A percentile compares a stretch with the other conserved stretches of the same genome.
Evolutionary conservation across 345 rosid genomes (phyloP).

Genomic region (Diplotaxis tenuifolia): DNA sequence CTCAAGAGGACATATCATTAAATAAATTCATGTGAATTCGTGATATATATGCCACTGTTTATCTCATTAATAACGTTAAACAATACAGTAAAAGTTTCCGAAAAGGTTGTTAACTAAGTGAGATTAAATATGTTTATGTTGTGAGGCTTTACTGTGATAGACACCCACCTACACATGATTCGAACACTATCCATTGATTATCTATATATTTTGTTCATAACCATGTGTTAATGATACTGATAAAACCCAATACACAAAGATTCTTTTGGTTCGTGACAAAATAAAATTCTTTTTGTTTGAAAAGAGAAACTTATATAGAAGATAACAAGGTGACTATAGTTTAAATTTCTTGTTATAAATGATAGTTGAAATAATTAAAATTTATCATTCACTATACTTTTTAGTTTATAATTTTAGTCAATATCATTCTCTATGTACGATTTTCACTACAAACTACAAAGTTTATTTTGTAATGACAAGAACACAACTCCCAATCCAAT

Average conservation of each 20-base stretch:
- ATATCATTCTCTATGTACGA: background rate
- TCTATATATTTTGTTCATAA: background rate
- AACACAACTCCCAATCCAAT: conserved; percentile 27
- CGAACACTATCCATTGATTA: background rate
- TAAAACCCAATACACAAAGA: background rate
- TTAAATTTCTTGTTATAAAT: background rate
- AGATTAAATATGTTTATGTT: background rate
- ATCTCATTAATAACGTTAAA: conserved; percentile 3
- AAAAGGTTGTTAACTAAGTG: conserved; percentile 2
- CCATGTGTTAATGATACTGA: background rate
- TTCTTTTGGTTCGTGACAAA: background rate
- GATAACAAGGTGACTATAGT: background rate
- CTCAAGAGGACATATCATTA: conserved; percentile 24
- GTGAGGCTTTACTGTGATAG: background rate
- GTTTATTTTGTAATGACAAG: background rate
- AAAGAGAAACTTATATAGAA: background rate
- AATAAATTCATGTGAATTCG: conserved; percentile 33
- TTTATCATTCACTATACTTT: no score
- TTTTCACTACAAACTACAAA: background rate
- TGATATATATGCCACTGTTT: conserved; percentile 19
- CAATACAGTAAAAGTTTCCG: background rate
- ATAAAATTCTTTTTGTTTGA: background rate
- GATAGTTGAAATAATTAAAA: background rate
- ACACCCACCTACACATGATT: background rate
- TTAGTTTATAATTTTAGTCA: no score